These are phyloP conservation scores for Dactylorhiza incarnata DNA, from an alignment of 106 monocot genomes.

Conservation along the genomic window DNA sequence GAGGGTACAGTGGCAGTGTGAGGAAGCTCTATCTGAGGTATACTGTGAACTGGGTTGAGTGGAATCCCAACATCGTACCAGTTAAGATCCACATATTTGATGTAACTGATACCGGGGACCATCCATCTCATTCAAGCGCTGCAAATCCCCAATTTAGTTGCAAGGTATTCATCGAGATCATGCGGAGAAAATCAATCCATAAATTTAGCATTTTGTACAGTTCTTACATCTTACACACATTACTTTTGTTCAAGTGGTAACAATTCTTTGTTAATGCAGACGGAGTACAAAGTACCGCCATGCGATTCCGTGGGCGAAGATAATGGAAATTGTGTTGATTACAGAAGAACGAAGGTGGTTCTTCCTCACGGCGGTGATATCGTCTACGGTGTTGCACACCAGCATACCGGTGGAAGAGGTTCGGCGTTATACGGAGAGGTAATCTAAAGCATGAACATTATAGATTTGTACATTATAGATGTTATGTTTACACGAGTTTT, in stretches of 20 bases:
- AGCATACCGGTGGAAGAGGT: slow-evolving; percentile 61
- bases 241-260: no score
- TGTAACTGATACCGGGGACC: slow-evolving; percentile 29
- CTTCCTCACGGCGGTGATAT: slow-evolving; percentile 69
- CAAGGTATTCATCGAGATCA: slow-evolving; percentile 21
- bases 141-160: slow-evolving; percentile 11
- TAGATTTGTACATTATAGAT: not conserved
- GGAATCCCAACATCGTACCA: slow-evolving; percentile 44
- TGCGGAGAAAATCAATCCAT: not conserved
- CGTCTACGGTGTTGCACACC: slow-evolving; percentile 72
- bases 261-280: slow-evolving; percentile 21
- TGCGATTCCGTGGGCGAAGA: slow-evolving; percentile 19
- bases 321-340: slow-evolving; percentile 35
- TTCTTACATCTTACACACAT: not conserved
- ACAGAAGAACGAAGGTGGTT: slow-evolving; percentile 21
- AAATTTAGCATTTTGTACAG: not conserved
- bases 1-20: slow-evolving; percentile 20
- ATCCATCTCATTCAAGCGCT: not conserved
- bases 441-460: not conserved
- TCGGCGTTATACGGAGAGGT: slow-evolving; percentile 66
- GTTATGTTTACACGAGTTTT: not conserved
- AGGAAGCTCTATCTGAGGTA: slow-evolving; percentile 63
- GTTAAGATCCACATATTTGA: slow-evolving; percentile 85
- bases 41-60: slow-evolving; percentile 61
- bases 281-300: slow-evolving; percentile 49